Conservation (phyloP, 2,329 filamentous ascomycete species). For the Bisporella sp. region DNA sequence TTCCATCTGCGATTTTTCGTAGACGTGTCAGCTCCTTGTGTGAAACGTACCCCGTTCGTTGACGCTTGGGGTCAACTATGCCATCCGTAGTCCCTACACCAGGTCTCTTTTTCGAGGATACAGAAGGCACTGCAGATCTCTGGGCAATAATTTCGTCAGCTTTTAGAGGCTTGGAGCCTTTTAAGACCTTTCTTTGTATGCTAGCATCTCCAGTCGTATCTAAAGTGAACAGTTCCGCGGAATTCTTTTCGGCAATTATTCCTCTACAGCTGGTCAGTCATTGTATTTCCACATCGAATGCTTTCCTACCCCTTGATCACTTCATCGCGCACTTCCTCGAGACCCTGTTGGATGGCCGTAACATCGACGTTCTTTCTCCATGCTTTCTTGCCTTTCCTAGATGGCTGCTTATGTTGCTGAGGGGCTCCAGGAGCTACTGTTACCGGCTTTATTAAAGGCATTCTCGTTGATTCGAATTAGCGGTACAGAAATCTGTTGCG, state of each 20-base stretch:
- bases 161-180: slow-evolving; percentile 71
- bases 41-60: slow-evolving; percentile 72
- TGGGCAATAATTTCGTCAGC: slow-evolving; percentile 85
- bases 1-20: slow-evolving; percentile 70
- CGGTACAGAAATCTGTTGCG: background rate
- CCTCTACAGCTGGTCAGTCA: slow-evolving; percentile 48
- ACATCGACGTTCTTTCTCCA: slow-evolving; percentile 99
- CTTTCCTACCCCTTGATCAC: slow-evolving; percentile 72
- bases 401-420: slow-evolving; percentile 78
- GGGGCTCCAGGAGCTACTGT: slow-evolving; percentile 53
- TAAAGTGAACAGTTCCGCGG: slow-evolving; percentile 77
- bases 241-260: slow-evolving; percentile 74
- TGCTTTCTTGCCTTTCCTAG: slow-evolving; percentile 95
- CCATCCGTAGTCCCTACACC: slow-evolving; percentile 66
- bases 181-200: slow-evolving; percentile 58
- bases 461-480: slow-evolving; percentile 9
- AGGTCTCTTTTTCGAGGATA: slow-evolving; percentile 71
- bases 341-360: slow-evolving; percentile 73
- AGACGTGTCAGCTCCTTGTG: slow-evolving; percentile 77
- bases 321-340: slow-evolving; percentile 80
- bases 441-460: slow-evolving; percentile 26
- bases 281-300: slow-evolving; percentile 8
- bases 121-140: slow-evolving; percentile 73
- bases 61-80: slow-evolving; percentile 64
- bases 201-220: slow-evolving; percentile 66